These are phyloP conservation scores for Nymphaea thermarum DNA, from an alignment of 164 flowering plant genomes.

Conservation along the genomic window DNA sequence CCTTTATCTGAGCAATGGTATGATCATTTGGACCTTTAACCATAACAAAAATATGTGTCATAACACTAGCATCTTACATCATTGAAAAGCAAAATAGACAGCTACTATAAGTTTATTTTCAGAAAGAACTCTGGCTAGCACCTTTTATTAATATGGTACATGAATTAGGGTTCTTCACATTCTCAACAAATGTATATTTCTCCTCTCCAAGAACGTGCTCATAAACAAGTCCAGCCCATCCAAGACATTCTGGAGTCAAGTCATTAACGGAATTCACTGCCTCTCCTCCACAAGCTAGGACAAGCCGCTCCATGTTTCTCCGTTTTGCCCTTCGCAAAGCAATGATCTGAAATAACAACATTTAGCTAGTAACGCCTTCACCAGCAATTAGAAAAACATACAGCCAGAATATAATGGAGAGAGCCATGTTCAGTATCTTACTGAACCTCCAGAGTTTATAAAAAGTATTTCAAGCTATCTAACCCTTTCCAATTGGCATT, in stretches of 20 bases:
- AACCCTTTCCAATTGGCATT: no score
- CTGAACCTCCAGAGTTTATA: not conserved
- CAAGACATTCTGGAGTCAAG: slow-evolving; percentile 80
- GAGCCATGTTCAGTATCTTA: not conserved
- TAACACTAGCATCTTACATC: no score
- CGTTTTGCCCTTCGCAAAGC: slow-evolving; percentile 95
- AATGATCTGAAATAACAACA: slow-evolving; percentile 43
- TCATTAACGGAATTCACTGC: slow-evolving; percentile 96
- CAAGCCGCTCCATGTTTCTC: slow-evolving; percentile 90
- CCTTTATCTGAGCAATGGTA: slow-evolving; percentile 96
- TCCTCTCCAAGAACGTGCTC: slow-evolving; percentile 98
- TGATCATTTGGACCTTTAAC: slow-evolving; percentile 92
- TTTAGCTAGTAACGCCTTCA: no score
- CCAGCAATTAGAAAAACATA: no score
- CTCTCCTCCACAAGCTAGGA: slow-evolving; percentile 98
- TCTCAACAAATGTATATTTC: slow-evolving; percentile 92
- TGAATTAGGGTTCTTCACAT: slow-evolving; percentile 85
- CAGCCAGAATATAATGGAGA: not conserved
- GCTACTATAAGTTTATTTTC: no score
- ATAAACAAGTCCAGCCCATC: slow-evolving; percentile 99
- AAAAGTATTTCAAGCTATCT: no score
- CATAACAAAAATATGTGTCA: not conserved
- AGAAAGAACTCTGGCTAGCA: slow-evolving; percentile 6
- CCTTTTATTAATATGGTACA: slow-evolving; percentile 97
- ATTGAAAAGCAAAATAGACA: no score